Base-by-base conservation (phyloP, 768 basidiomycete genomes). In the Termitomyces sp. region DNA sequence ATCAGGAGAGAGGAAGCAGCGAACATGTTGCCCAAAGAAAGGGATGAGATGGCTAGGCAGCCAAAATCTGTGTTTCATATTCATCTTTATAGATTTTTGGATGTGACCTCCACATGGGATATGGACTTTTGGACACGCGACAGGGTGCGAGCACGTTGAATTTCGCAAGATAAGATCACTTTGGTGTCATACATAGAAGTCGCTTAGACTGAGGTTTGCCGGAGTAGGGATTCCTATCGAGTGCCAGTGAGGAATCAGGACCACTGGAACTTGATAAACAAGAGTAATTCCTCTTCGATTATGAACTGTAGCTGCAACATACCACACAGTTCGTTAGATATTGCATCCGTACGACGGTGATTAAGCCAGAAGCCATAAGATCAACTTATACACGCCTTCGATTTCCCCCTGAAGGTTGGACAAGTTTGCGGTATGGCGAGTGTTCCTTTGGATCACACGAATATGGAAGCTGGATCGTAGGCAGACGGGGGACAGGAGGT, bases 1-100 rank as follows among this genome's bases (percentile, higher is more conserved):
- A 76, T 72, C 60, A 82, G 69, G 46, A 83, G 40, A 19, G 48
- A 64, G 49, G 75, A 73, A 40, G 68, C 64, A 53, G 70, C 54
- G 61, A 76, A 74, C 76, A 78, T 77, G 59, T 54, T 67, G 28
- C 16, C 47, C 30, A 16, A 56, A 12, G 28, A 37, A 43, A 30
- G 3, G 37, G n/a, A 4, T 30, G 16, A 17, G 11, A 44, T 44
- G n/a, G 16, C 10, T 39, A 14, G 30, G 30, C 14, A 10, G 25
- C 34, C 9, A 10, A 35, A 44, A 23, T 3, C 23, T 19, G 2
- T 10, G 11, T 12, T 23, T 21, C 23, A 17, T 23, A 32, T 8
- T 50, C 39, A 34, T 45, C 55, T 62, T 62, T 62, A 62, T 60
- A 62, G 23, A 39, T 11, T 49, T n/a, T 46, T 53, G 40, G n/a